Evolutionary conservation across 202 grass and related monocot species (phyloP), one percentile per base, ranked within the genome.

Genomic region (Thinopyrum obtusiflorum): DNA sequence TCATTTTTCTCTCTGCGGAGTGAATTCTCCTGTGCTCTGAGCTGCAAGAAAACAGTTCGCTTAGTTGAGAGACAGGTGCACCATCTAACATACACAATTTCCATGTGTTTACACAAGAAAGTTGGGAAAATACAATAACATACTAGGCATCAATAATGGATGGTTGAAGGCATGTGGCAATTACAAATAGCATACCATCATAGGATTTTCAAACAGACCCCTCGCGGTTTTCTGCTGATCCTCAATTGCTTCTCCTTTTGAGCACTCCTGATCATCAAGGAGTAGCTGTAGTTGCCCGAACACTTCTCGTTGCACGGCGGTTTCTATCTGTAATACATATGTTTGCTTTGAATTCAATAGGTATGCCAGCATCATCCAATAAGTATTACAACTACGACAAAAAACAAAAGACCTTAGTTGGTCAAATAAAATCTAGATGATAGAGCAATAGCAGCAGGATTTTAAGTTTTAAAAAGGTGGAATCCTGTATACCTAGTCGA

Each of bases 201-300:
- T 81, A 18, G 87, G 86, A 78, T 89, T 90, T 79, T 94, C 79
- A 67, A 85, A 70, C 60, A 90, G 65, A 11, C 92, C 89, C 57
- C 68, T 89, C 55, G 92, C 87, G 39, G 89, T 90, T 40, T 91
- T 94, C 60, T 97, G 92, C 44, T 90, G 90, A 65, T 83, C 87
- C 78, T 92, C 89, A 47, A 73, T 83, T 59, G 87, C 88, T 93
- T 94, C 92, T 37, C 81, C 73, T 79, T 77, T 87, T 66, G 86
- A 87, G 55, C 59, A 79, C 61, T 94, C 85, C 24, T 76, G 69
- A 36, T 94, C 89, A 51, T 17, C 64, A 67, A 81, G 76, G 26
- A 65, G 80, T 80, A 68, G 61, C 17, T 86, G 78, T 28, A 91
- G 83, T 65, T 77, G 80, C 73, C 88, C 81, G 71, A 85, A 81